Evolutionary conservation across 331 rosid genomes (phyloP), one percentile per base, ranked within the genome.

Genomic region (Saraca asoca): DNA sequence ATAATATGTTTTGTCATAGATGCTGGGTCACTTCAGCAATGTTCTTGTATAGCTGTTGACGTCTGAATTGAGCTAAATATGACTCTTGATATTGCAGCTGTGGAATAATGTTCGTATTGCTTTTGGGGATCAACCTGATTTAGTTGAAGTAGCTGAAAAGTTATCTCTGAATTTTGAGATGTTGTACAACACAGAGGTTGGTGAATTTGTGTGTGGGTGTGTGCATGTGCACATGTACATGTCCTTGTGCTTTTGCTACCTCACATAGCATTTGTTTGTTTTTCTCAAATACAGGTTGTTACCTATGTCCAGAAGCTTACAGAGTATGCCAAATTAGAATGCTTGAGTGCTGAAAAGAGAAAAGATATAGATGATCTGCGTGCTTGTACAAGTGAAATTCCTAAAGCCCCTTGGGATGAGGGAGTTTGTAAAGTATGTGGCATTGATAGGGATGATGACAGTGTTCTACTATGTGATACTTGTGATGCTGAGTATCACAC

Each of bases 341-440:
- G 80, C 81, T 60, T 90, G 46, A 80, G 60, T 79, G 77, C 78
- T 13, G 96, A 90, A 66, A 78, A 51, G 69, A 88, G 68, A 80
- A 90, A 80, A 74, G 95, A 90, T 74, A 80, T 94, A 41, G 80
- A 79, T 34, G 75, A 64, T 64, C 77, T 94, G 39, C 77, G 86
- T 72, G 85, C 77, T 51, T 83, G 84, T 38, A 80, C 72, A 12
- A 86, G 62, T 75, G 96, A 80, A 72, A 80, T 88, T 82, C 99
- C 97, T 3, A 94, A 90, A 71, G 97, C 99, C 69, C 99, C 99
- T 57, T 94, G 99, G 99, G 99, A 94, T 68, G 99, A 94, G 79
- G 99, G 96, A 66, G 99, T 94, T 53, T 94, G 99, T 80, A 94
- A 90, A 94, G 96, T 94, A 66, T 94, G 99, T 72, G 99, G 99